Evolutionary conservation across 116 monocot species (phyloP), one percentile per base, ranked within the genome.

Genomic region (Zostera marina): DNA sequence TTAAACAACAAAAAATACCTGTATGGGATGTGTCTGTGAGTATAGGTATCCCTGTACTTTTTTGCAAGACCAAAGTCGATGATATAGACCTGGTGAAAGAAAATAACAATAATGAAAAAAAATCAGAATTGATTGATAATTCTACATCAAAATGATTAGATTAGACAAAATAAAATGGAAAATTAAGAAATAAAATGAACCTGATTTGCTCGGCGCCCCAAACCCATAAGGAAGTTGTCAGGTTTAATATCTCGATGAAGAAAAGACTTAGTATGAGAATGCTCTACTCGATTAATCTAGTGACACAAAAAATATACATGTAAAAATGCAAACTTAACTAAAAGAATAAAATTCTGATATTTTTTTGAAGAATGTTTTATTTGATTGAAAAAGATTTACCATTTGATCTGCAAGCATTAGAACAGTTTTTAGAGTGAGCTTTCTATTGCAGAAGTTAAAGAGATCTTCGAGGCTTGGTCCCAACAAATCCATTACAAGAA

Each of bases 371-470:
- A 54, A n/a, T 12, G 14, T 9, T n/a, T n/a, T 5, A 57, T 53
- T 19, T 2, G 48, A 56, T 10, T 56, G n/a, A 22, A 32, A 32
- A 56, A 23, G 1, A 54, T 21, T 47, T 57, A 92, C 91, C 91
- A 92, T 85, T 63, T 92, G 91, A 68, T 92, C 91, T 38, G 91
- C 91, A 71, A 92, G 82, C 91, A 91, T 91, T 11, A 91, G 73
- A 54, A 85, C 91, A 68, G 91, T 91, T 68, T 91, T 91, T 32
- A 92, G 41, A 58, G 91, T 82, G 56, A 92, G 51, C 53, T 85
- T 92, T 58, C 86, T 76, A 59, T 77, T 92, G 53, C 91, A 92
- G 63, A 85, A 92, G 68, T 85, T 92, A 52, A 92, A 92, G 26
- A 92, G 82, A 67, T 92, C 91, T 68, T 92, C 91, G 57, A 92